Evolutionary conservation across 2,329 filamentous ascomycete genomes (phyloP), one percentile per base, ranked within the genome.

Genomic region (Chaetomiaceae sp.): DNA sequence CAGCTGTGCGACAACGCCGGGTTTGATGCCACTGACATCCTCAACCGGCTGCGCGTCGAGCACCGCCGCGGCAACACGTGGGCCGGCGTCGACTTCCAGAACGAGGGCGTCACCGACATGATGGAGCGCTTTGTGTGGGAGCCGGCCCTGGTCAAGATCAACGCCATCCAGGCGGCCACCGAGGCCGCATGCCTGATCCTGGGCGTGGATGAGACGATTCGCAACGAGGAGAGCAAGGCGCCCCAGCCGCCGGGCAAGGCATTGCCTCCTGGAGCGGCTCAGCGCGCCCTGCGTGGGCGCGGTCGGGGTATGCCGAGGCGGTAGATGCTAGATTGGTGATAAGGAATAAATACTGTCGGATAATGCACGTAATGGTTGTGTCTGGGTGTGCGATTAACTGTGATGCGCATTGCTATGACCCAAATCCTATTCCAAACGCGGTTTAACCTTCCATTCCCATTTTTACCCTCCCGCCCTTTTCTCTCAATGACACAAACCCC

Each of bases 1-100:
- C 94, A 97, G 75, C 80, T 99, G 56, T 99, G 94, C 77, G 94
- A 99, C 77, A 99, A 99, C 68, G 94, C 94, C 52, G 94, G 94
- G 59, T 97, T 99, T 69, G 94, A 99, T 68, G 91, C 94, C 23
- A 99, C 94, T 47, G 94, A 99, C 68, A 96, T 99, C 62, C 84
- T 99, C 59, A 99, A 97, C 79, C 86, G 90, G 67, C 80, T 99
- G 61, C 89, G 94, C 52, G 94, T 97, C 55, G 92, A 96, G 80
- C 94, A 99, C 77, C 84, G 90, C 69, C 94, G 92, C 76, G 91
- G 91, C 62, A 88, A 88, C 68, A 84, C 83, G 48, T 99, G 94
- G 94, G 91, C 91, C 4, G 94, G 94, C 69, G 92, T 99, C 25
- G 94, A 99, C 75, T 97, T 99, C 68, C 78, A 85, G 62, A 84